phyloP scores from a whole-genome alignment of 495 filamentous ascomycete species.

The Aspergillus panamensis region DNA sequence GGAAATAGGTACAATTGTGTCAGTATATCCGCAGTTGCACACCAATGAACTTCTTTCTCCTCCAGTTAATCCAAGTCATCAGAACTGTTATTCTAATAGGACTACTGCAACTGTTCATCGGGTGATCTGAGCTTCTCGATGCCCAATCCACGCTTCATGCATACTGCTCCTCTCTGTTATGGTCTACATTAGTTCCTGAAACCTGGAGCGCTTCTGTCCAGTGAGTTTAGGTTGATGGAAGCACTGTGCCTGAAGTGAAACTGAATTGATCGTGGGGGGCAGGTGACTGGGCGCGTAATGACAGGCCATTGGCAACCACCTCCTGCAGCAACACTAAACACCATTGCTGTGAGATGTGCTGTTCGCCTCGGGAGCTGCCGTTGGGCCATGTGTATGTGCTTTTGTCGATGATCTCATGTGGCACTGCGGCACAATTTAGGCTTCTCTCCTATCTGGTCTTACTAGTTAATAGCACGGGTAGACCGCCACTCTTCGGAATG shows the following conservation, averaged over 20 bases:
- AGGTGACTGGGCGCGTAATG: slow-evolving; percentile 9
- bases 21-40: not conserved
- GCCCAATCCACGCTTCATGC: slow-evolving; percentile 9
- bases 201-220: slow-evolving; percentile 6
- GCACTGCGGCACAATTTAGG: not conserved
- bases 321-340: not conserved
- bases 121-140: slow-evolving; percentile 8
- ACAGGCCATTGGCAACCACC: not conserved
- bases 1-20: not conserved
- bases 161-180: slow-evolving; percentile 11
- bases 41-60: not conserved
- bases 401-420: not conserved
- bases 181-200: slow-evolving; percentile 15
- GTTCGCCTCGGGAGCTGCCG: slow-evolving; percentile 1
- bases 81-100: not conserved
- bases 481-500: not conserved
- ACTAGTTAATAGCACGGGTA: not conserved
- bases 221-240: not conserved
- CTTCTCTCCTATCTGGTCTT: not conserved
- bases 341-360: not conserved
- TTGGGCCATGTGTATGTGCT: not conserved
- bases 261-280: slow-evolving; percentile 3
- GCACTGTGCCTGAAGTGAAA: slow-evolving; percentile 9
- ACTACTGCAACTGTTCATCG: not conserved
- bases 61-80: not conserved